Conservation (phyloP, 2,329 filamentous ascomycete genomes). For the Xylaria polymorpha region DNA sequence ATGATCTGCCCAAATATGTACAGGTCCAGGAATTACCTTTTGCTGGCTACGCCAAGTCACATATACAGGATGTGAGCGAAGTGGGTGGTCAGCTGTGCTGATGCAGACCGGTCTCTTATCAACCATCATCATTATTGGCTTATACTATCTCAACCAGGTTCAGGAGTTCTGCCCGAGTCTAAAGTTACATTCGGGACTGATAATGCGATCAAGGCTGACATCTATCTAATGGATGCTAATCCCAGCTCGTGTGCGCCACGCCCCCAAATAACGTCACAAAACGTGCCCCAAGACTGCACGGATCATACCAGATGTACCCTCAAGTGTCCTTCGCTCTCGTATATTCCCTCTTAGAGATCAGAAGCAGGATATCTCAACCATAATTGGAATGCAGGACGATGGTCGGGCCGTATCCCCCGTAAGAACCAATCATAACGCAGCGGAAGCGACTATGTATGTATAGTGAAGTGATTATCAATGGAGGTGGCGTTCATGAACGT, state of each 20-base stretch:
- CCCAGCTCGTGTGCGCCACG: background rate
- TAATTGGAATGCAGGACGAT: background rate
- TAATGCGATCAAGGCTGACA: background rate
- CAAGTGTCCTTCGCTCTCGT: background rate
- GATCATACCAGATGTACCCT: background rate
- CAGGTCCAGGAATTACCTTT: background rate
- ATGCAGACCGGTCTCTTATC: background rate
- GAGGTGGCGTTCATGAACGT: background rate
- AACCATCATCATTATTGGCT: constrained; percentile 1
- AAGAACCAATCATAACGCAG: background rate
- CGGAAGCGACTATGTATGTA: background rate
- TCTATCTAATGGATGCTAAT: background rate
- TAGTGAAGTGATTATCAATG: background rate
- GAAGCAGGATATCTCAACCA: background rate
- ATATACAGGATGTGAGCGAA: background rate
- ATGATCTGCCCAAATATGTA: constrained; percentile 10
- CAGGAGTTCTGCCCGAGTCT: background rate
- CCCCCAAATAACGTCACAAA: background rate
- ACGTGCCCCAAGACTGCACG: background rate
- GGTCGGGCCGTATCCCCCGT: background rate
- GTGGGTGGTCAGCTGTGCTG: constrained; percentile 22
- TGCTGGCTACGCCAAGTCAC: background rate
- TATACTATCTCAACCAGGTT: background rate
- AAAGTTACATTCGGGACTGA: background rate
- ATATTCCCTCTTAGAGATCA: background rate